A percentile compares a stretch with the other conserved stretches of the same genome.
Evolutionary conservation across 495 filamentous ascomycete species (phyloP).

Genomic region (Talaromyces thailandensis): DNA sequence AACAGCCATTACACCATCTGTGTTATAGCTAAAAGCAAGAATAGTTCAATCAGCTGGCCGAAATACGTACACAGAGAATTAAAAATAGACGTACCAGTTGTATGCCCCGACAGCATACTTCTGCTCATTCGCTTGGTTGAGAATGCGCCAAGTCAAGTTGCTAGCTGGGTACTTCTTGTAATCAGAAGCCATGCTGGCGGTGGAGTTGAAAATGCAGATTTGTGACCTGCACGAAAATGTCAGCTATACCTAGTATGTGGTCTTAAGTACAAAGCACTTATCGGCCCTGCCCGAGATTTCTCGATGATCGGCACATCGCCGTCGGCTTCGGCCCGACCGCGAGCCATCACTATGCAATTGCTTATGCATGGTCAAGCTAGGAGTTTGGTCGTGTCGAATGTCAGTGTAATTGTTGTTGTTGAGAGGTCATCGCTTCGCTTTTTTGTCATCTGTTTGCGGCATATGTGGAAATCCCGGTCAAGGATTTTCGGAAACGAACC

Average conservation of each 20-base stretch:
- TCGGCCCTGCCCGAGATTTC: not conserved
- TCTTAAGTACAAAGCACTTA: not conserved
- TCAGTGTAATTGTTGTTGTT: no score
- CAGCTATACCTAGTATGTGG: not conserved
- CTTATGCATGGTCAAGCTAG: not conserved
- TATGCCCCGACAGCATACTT: constrained; percentile 10
- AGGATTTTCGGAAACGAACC: no score
- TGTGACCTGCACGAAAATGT: not conserved
- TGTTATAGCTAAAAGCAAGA: constrained; percentile 44
- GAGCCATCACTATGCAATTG: not conserved
- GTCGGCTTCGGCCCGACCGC: not conserved
- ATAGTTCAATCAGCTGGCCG: not conserved
- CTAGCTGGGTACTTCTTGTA: constrained; percentile 5
- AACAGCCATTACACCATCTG: constrained; percentile 59
- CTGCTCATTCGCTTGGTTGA: constrained; percentile 9
- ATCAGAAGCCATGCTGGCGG: not conserved
- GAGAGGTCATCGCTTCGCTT: no score
- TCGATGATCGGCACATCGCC: not conserved
- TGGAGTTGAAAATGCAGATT: not conserved
- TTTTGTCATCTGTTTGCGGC: no score
- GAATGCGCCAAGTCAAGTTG: constrained; percentile 12
- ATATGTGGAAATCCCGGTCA: no score
- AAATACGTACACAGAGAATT: not conserved
- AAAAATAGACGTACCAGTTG: constrained; percentile 8
- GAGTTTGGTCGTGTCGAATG: not conserved